Conservation (phyloP, 352 stramenopile genomes). For the Globisporangium polare region DNA sequence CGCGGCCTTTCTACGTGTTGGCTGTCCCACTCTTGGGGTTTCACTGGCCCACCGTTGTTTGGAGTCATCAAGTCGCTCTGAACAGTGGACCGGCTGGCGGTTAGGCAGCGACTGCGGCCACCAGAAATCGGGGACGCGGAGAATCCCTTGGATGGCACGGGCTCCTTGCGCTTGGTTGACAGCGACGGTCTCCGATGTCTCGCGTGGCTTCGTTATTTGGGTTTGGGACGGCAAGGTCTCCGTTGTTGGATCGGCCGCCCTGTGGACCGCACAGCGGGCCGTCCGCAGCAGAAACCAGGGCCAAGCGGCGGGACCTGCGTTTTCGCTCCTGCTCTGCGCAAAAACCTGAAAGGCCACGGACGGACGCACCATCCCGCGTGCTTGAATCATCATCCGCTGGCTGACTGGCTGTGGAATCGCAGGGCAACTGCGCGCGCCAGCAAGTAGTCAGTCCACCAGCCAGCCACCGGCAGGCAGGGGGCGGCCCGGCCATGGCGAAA, state of each 20-base stretch:
- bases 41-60: background rate
- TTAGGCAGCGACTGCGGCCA: background rate
- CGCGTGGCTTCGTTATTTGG: background rate
- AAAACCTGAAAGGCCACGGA: background rate
- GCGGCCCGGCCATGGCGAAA: background rate
- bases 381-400: background rate
- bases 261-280: background rate
- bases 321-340: background rate
- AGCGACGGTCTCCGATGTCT: background rate
- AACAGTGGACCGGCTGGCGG: background rate
- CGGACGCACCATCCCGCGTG: background rate
- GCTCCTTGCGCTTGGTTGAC: background rate
- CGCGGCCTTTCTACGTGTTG: background rate
- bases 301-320: background rate
- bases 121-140: background rate
- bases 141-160: background rate
- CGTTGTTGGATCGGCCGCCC: background rate
- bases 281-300: background rate
- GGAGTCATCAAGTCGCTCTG: background rate
- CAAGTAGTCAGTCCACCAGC: background rate
- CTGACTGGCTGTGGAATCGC: background rate
- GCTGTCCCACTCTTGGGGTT: background rate
- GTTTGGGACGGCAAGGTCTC: background rate
- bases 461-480: background rate
- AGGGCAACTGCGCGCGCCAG: background rate